Base-by-base conservation (phyloP, 495 filamentous ascomycete genomes). In the Aspergillus steynii region DNA sequence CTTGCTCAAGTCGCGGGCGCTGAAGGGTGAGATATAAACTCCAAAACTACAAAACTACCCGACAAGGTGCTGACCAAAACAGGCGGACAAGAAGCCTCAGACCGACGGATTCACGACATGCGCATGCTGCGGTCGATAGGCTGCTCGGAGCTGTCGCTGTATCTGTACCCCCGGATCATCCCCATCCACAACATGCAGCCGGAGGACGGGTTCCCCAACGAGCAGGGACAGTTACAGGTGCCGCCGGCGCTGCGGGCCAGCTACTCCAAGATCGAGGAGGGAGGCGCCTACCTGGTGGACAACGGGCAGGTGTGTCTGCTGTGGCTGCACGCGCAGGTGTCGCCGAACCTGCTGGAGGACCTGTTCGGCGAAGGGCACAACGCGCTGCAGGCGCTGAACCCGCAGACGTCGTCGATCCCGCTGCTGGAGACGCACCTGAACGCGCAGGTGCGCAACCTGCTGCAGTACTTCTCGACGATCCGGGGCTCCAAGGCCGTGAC, bases 231-330 rank as follows among this genome's bases (percentile, higher is more conserved):
- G 68, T 80, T 99, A 42, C 84, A 87, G 63, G 85, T 97, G 10
- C 82, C 82, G 27, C 77, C 82, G n/a, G 50, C 73, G 6, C 71
- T 87, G 47, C 90, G 95, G n/a, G 88, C 92, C n/a, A 92, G 89
- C 8, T 98, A 93, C 76, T 86, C 90, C 29, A 86, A 90, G 45
- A 87, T 97, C 60, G 94, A 98, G 76, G 91, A 96, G 61, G 95
- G 95, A 50, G 96, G 96, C 48, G 96, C 87, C n/a, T 99, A 98
- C 72, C 74, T 99, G 12, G 87, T 98, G n/a, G 95, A 99, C 68
- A 97, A 97, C 71, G 95, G 96, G 4, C 96, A 98, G 73, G 83
- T 88, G 56, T 88, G 90, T 62, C 80, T 97, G 32, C 79, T 99
- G 28, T 99, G 95, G 95, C 78, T 98, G 63, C 95, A 99, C 62